Conservation (phyloP, 2,329 filamentous ascomycete genomes). For the Penicillium sp. region DNA sequence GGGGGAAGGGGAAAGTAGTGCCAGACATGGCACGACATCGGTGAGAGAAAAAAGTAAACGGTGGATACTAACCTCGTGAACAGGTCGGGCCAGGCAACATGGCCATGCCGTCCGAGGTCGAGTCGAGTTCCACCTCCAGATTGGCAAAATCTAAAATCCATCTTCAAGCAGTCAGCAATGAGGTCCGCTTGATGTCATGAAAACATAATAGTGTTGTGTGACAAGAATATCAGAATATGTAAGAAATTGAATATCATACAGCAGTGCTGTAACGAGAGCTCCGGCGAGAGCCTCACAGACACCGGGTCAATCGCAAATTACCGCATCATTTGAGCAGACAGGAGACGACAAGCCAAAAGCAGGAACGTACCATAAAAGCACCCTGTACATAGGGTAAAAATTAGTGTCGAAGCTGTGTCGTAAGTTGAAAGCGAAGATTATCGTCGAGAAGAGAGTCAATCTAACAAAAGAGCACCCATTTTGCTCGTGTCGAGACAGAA, state of each 20-base stretch:
- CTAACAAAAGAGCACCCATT: conserved; percentile 24
- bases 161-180: conserved; percentile 37
- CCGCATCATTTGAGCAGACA: conserved; percentile 72
- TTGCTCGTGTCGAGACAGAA: conserved; percentile 23
- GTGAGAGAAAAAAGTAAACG: not conserved
- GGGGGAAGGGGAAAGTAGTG: conserved; percentile 14
- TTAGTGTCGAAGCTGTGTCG: conserved; percentile 9
- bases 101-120: not conserved
- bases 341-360: conserved; percentile 16
- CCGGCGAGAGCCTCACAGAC: conserved; percentile 89
- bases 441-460: conserved; percentile 1
- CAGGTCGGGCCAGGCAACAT: not conserved
- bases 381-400: not conserved
- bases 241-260: conserved; percentile 92
- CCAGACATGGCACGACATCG: not conserved
- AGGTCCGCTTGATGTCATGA: conserved; percentile 14
- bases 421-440: conserved; percentile 2
- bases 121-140: not conserved
- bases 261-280: conserved; percentile 74
- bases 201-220: conserved; percentile 9
- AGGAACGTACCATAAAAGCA: conserved; percentile 34
- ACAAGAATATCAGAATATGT: conserved; percentile 86
- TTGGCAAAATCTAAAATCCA: conserved; percentile 3
- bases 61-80: conserved; percentile 5
- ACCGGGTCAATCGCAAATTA: conserved; percentile 99